Percentiles rank a stretch among this genome's conserved stretches.
Evolutionary conservation across 495 filamentous ascomycete genomes (phyloP).

Genomic region (Cryomyces minteri): DNA sequence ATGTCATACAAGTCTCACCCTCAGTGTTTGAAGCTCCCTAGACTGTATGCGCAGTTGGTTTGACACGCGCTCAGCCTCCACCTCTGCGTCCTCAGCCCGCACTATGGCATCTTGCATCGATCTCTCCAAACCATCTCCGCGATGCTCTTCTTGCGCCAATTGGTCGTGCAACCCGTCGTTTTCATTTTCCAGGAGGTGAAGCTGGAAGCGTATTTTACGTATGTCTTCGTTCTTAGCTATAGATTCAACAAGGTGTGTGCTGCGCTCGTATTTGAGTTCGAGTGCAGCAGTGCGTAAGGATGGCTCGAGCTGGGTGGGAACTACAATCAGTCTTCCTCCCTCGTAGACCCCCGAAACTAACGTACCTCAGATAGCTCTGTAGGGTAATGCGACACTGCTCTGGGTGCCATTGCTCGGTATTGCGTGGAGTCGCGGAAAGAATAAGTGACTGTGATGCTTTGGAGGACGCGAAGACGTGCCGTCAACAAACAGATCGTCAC

Average conservation of each 20-base stretch:
- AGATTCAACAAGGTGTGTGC: conserved; percentile 34
- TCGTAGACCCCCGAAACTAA: too few relatives aligned
- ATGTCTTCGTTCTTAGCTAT: conserved; percentile 49
- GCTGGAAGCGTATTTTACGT: conserved; percentile 43
- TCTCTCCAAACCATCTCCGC: conserved; percentile 26
- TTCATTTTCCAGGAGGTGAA: conserved; percentile 52
- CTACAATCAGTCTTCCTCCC: too few relatives aligned
- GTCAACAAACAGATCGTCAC: too few relatives aligned
- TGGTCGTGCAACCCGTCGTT: conserved; percentile 44
- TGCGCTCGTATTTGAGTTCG: conserved; percentile 48
- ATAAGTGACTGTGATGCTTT: too few relatives aligned
- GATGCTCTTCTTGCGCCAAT: conserved; percentile 34
- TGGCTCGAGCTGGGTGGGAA: conserved; percentile 12
- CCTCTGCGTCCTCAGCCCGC: conserved; percentile 36
- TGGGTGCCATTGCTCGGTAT: too few relatives aligned
- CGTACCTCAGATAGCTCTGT: too few relatives aligned
- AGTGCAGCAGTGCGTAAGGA: conserved; percentile 29
- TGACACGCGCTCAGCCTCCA: conserved; percentile 36
- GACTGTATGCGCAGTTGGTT: conserved; percentile 34
- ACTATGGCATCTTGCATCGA: conserved; percentile 34
- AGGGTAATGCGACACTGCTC: too few relatives aligned
- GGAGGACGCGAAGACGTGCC: too few relatives aligned
- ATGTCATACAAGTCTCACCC: conserved; percentile 27
- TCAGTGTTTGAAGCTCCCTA: conserved; percentile 46
- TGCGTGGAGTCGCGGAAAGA: too few relatives aligned